phyloP scores from a whole-genome alignment of 2,329 filamentous ascomycete species.

The Alternaria incomplexa region DNA sequence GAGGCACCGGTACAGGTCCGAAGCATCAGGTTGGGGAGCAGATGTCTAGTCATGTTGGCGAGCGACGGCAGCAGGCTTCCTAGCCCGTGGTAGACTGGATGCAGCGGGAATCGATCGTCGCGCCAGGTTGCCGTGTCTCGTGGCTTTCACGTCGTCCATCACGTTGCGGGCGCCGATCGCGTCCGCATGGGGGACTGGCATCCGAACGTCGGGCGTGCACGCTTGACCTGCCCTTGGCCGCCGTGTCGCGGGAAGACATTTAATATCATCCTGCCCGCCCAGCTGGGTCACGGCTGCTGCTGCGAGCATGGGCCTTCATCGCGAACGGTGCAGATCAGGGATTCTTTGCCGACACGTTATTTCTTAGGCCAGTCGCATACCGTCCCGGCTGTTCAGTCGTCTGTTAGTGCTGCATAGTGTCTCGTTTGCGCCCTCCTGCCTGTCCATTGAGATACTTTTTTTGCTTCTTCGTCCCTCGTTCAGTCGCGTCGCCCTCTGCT shows the following conservation, averaged over 20 bases:
- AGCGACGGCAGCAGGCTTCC: not conserved
- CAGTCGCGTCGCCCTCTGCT: not conserved
- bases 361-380: conserved; percentile 9
- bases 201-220: not conserved
- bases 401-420: not conserved
- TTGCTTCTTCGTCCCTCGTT: conserved; percentile 12
- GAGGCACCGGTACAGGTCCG: conserved; percentile 3
- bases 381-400: not conserved
- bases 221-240: conserved; percentile 9
- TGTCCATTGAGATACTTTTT: not conserved
- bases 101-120: conserved; percentile 12
- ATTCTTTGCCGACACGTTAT: conserved; percentile 17
- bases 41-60: not conserved
- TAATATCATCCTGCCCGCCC: conserved; percentile 6
- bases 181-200: not conserved
- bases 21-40: not conserved
- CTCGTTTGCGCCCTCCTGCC: not conserved
- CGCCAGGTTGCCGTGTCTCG: conserved; percentile 9
- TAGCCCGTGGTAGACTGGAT: not conserved
- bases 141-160: not conserved
- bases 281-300: conserved; percentile 1
- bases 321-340: conserved; percentile 16
- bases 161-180: conserved; percentile 6
- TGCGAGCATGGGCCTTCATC: conserved; percentile 5
- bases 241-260: conserved; percentile 8